Evolutionary conservation across 306 rosid genomes (phyloP).

Genomic region (Prunus mume): DNA sequence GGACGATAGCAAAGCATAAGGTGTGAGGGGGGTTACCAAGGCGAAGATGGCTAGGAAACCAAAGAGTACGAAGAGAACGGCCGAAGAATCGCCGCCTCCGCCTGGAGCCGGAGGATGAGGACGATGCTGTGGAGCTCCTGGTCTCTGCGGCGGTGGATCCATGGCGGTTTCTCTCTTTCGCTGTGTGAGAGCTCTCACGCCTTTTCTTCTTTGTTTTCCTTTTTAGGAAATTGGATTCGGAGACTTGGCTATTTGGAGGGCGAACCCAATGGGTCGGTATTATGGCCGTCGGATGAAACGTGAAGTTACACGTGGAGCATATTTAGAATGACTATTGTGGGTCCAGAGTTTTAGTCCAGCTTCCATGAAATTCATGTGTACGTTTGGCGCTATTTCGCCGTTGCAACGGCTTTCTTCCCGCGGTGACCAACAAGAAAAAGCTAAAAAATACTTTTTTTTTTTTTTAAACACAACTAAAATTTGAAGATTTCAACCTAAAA

Average conservation of each 20-base stretch:
- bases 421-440: background rate
- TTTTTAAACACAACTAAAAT: background rate
- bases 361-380: background rate
- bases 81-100: constrained; percentile 25
- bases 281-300: background rate
- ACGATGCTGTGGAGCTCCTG: constrained; percentile 23
- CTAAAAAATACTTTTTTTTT: background rate
- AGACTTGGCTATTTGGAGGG: background rate
- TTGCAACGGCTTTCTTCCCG: background rate
- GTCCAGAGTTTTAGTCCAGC: background rate
- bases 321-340: background rate
- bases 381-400: background rate
- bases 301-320: background rate
- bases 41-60: constrained; percentile 43
- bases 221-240: background rate
- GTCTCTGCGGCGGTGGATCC: constrained; percentile 50
- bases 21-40: constrained; percentile 42
- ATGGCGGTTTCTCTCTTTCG: constrained; percentile 36
- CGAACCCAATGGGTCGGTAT: background rate
- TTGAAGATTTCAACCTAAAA: too few species aligned
- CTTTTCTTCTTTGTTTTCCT: background rate
- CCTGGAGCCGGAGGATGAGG: constrained; percentile 19
- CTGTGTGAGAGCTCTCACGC: background rate
- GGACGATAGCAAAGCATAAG: background rate
- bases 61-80: constrained; percentile 30